Base-by-base conservation (phyloP, 1,284 basidiomycete species). In the Sanghuangporus sanghuang region DNA sequence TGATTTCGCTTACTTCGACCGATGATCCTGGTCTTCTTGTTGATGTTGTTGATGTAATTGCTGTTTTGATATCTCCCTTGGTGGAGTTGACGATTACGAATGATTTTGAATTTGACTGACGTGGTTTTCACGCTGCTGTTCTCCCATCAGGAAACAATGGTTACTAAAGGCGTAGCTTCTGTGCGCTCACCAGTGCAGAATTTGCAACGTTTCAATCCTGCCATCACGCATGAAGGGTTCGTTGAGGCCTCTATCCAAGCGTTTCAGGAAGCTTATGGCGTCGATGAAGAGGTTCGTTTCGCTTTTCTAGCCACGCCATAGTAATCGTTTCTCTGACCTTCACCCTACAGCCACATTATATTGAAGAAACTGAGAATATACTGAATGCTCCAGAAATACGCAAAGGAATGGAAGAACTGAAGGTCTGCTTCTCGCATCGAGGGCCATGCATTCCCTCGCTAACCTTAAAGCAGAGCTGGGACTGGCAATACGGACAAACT, bases 111-210 rank as follows among this genome's bases (percentile, higher is more conserved):
- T 50, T 35, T 52, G 50, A 52, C 32, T 52, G 44, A 46, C 32
- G 21, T 8, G 14, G 32, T 32, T 35, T 12, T 18, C 42, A 14
- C 42, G 14, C 4, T 23, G 32, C 11, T 48, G 27, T 1, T 9
- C 49, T 50, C 21, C 36, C 61, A 16, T 27, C 12, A 66, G 35
- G 55, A 46, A 39, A 82, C 84, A 12, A 90, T 97, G 81, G 75
- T 86, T 48, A 93, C 92, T 0, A 93, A 89, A 73, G 93, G 94
- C 0, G 92, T 98, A 38, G 87, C 88, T 2, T 98, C 95, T 32
- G 92, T 98, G 12, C 89, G 93, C 40, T 96, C 96, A 0, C 92
- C 95, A 0, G 97, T 99, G 0, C 85, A 86, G 67, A 98, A 97
- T 69, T 79, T 99, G 27, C 78, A 76, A 46, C 82, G 86, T 65